phyloP scores from a whole-genome alignment of 768 basidiomycete species.

The Suillus americanus region DNA sequence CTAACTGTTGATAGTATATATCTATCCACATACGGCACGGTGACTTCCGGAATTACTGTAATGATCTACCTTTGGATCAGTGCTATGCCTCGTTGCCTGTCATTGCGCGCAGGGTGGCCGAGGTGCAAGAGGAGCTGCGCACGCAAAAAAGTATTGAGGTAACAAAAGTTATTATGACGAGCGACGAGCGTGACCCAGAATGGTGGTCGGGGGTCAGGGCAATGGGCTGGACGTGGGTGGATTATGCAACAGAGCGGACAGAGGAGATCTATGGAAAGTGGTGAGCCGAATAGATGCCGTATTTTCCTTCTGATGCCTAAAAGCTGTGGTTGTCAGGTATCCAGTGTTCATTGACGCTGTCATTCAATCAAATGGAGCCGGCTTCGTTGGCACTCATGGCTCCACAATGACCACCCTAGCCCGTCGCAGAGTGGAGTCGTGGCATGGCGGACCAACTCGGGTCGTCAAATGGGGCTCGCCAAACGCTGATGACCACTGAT shows the following conservation, averaged over 20 bases:
- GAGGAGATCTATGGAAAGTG: conserved; percentile 47
- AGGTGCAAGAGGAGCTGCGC: conserved; percentile 49
- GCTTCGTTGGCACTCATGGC: conserved; percentile 69
- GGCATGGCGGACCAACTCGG: conserved; percentile 55
- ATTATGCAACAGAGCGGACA: conserved; percentile 45
- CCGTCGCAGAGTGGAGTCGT: conserved; percentile 63
- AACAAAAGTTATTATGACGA: conserved; percentile 62
- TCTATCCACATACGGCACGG: conserved; percentile 55
- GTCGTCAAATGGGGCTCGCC: conserved; percentile 59
- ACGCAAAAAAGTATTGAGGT: conserved; percentile 44
- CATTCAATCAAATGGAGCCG: conserved; percentile 64
- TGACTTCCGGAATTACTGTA: conserved; percentile 52
- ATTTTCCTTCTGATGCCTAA: not conserved
- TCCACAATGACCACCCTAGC: conserved; percentile 75
- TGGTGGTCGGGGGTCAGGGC: conserved; percentile 57
- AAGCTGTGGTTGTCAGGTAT: conserved; percentile 47
- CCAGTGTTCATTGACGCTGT: conserved; percentile 73
- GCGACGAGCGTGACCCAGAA: conserved; percentile 54
- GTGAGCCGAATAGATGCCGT: conserved; percentile 31
- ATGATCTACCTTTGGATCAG: conserved; percentile 37
- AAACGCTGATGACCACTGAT: conserved; percentile 55
- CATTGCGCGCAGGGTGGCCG: conserved; percentile 54
- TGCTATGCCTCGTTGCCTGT: conserved; percentile 58
- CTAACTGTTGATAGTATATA: conserved; percentile 44
- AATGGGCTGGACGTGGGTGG: conserved; percentile 51